Percentiles rank a stretch among this genome's conserved stretches.
phyloP scores from a whole-genome alignment of 2,329 filamentous ascomycete species.

The Zymoseptoria brevis region DNA sequence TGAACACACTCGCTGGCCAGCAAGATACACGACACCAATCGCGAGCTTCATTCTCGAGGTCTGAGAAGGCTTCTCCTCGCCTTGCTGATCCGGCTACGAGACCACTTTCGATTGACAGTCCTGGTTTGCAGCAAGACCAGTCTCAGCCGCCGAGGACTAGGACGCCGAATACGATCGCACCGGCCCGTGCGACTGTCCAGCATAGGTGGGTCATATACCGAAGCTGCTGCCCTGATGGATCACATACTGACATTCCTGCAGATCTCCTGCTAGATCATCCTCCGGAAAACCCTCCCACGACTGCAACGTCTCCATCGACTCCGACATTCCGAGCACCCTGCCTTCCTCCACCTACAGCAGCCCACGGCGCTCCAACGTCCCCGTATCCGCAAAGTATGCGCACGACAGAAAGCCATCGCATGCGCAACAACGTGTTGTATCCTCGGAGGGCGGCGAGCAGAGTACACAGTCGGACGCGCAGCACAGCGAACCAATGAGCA shows the following conservation, averaged over 20 bases:
- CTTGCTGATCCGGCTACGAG: conserved; percentile 22
- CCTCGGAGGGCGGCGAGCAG: conserved; percentile 19
- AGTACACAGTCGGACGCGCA: conserved; percentile 5
- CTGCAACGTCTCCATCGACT: conserved; percentile 23
- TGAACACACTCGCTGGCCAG: conserved; percentile 38
- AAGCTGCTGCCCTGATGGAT: neutral
- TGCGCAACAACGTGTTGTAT: conserved; percentile 19
- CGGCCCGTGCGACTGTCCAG: conserved; percentile 23
- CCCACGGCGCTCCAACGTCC: conserved; percentile 19
- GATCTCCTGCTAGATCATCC: conserved; percentile 14
- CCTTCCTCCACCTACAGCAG: conserved; percentile 20
- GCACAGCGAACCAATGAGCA: conserved; percentile 19
- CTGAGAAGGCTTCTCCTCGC: conserved; percentile 36
- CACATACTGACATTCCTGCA: conserved; percentile 2
- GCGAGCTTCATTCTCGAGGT: conserved; percentile 37
- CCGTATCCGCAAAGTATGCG: conserved; percentile 23
- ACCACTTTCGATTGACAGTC: conserved; percentile 29
- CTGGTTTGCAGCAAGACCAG: conserved; percentile 16
- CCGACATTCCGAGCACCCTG: conserved; percentile 16
- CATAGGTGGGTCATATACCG: neutral
- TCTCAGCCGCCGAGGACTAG: neutral
- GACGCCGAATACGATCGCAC: neutral
- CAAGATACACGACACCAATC: conserved; percentile 36
- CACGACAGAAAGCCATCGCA: conserved; percentile 18
- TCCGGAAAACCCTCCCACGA: conserved; percentile 13